A percentile compares a stretch with the other conserved stretches of the same genome.
Conservation (phyloP, 345 rosid genomes). For the Abelmoschus esculentus region DNA sequence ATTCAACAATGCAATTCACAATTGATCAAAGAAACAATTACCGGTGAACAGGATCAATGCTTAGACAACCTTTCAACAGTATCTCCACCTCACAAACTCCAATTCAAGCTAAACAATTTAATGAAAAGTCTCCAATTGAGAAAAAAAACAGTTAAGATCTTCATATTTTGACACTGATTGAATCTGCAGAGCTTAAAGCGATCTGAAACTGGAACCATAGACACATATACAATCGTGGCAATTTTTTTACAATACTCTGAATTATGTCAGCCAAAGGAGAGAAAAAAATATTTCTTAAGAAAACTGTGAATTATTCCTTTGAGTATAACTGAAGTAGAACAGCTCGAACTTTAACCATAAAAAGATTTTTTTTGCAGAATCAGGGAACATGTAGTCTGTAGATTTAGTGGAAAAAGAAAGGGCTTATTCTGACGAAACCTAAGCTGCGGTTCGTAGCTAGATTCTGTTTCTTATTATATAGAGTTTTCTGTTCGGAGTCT, state of each 20-base stretch:
- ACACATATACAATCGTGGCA: not conserved
- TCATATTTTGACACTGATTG: not conserved
- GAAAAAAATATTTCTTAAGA: not conserved
- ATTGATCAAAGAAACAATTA: not conserved
- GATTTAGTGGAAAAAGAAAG: not conserved
- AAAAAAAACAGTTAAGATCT: not conserved
- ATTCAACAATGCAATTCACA: slow-evolving; percentile 5
- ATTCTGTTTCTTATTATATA: not conserved
- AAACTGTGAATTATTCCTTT: slow-evolving; percentile 8
- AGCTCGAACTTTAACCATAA: slow-evolving; percentile 13
- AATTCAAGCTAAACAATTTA: not conserved
- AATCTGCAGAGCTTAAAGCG: not conserved
- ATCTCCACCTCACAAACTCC: not conserved
- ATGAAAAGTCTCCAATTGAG: not conserved
- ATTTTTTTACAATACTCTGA: not conserved
- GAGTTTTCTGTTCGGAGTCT: not conserved
- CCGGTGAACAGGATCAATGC: slow-evolving; percentile 2
- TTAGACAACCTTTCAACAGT: not conserved
- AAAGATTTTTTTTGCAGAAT: not conserved
- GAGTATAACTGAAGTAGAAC: slow-evolving; percentile 21
- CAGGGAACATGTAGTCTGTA: not conserved
- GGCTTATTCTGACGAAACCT: not conserved
- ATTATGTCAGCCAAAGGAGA: not conserved
- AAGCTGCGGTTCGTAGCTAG: slow-evolving; percentile 7
- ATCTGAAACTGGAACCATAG: not conserved